Evolutionary conservation across 768 basidiomycete species (phyloP), one percentile per base, ranked within the genome.

Genomic region (Rhodosporidiobolus sp.): DNA sequence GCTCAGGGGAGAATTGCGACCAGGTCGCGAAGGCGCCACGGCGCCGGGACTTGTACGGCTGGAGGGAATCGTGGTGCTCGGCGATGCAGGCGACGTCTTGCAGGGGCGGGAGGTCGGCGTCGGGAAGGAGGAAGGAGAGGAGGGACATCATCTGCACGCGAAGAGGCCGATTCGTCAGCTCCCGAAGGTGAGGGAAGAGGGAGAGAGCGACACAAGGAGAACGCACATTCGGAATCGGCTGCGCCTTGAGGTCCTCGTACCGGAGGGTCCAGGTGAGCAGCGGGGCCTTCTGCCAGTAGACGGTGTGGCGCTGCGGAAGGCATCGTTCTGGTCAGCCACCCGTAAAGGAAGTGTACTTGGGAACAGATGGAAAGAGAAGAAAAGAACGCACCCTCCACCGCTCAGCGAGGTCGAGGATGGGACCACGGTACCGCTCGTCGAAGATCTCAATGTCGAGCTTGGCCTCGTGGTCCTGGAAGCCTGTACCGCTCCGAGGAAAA

Each of bases 51-150:
- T 70, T 67, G 57, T 77, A 77, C 11, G 72, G 61, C 38, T 71
- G 65, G 2, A 58, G 61, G 32, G 52, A 35, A 34, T 67, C 69
- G 35, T 70, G 63, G 53, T 70, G 63, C 58, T 70, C 69, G 63
- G 69, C 69, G 46, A 70, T 70, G 46, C 69, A 70, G 26, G 73
- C 68, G 12, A 77, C n/a, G n/a, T 67, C 67, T 8, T 54, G 32
- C 12, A 70, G 67, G 11, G 59, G 53, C 0, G 76, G 76, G 17
- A 72, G 63, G 22, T 67, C 68, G 2, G 56, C 53, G 22, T 62
- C 54, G 2, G 73, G 73, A 0, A 77, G 74, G 38, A 77, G 34
- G 71, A 75, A 77, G 7, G 70, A 55, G 6, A 77, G 62, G 48
- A 77, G 52, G 30, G 61, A 32, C 72, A 74, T 68, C 62, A 71